Base-by-base conservation (phyloP, 495 filamentous ascomycete species). In the Poronia punctata region DNA sequence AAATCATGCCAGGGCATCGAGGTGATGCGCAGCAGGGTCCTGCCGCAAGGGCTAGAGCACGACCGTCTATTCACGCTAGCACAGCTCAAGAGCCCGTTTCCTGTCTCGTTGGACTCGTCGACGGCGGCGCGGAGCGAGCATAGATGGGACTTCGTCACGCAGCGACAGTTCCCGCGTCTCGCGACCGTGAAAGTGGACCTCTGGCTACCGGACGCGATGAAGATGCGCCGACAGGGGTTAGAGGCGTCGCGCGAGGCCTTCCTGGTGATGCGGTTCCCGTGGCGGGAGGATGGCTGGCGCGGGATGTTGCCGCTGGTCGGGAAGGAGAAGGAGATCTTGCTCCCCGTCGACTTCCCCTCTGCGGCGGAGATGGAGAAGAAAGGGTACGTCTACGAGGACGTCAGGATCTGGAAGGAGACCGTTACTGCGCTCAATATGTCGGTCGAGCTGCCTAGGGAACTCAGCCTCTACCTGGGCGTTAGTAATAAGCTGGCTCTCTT, bases 1-100 rank as follows among this genome's bases (percentile, higher is more conserved):
- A 96, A 96, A 66, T 86, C 83, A 42, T 95, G 89, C 57, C 68
- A 72, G 45, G 85, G 82, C 10, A 78, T 95, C 14, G 86, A 95
- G 61, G 54, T 95, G 36, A 63, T 74, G 38, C 52, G 68, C 36
- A 79, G 76, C 29, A 76, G 79, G 35, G 72, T 94, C 4, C 62
- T 88, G 19, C 56, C 75, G 4, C 79, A 78, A 11, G 89, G 89
- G 3, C 70, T 97, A 31, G 71, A 83, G 57, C 84, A 82, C 57
- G 90, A 97, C 59, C 80, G 90, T 1, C 78, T 86, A 49, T 95
- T 88, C 68, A 83, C 76, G 34, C 86, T 95, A 49, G 84, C 82
- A 1, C 79, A 87, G 57, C 67, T 81, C 20, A 75, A 74, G 54
- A 65, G 65, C 52, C 70, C 67, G 7, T 72, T 71, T 29, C 69